Evolutionary conservation across 192 early-diverging fungal species (phyloP).

Genomic region (Backusella mclennaniae): DNA sequence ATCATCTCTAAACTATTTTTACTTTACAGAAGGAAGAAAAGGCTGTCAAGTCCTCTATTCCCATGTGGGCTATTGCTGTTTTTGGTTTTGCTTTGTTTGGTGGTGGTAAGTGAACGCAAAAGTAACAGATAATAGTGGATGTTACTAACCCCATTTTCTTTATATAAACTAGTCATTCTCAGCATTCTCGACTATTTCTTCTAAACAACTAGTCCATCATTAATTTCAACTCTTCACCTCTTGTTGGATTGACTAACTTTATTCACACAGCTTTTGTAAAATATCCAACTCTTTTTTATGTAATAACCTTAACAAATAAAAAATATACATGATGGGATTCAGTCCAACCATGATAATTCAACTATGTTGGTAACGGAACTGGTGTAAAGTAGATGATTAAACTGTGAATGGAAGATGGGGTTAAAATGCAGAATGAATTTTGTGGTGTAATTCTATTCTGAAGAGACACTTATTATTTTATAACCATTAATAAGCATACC

Average conservation of each 20-base stretch:
- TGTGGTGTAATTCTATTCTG: too few species aligned
- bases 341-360: neutral
- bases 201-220: neutral
- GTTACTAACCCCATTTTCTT: neutral
- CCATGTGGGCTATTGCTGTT: slow-evolving; percentile 20
- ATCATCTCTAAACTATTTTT: neutral
- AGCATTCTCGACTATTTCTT: neutral
- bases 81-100: slow-evolving; percentile 14
- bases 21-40: slow-evolving; percentile 24
- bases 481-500: too few species aligned
- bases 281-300: neutral
- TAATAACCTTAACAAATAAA: neutral
- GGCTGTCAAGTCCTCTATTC: slow-evolving; percentile 13
- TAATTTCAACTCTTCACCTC: neutral
- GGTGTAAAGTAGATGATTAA: neutral
- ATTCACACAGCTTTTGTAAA: neutral
- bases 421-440: too few species aligned
- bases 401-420: too few species aligned
- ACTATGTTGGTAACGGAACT: neutral
- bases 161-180: neutral
- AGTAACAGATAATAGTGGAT: neutral
- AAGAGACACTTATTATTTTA: too few species aligned
- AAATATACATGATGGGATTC: neutral
- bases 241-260: neutral
- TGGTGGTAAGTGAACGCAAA: slow-evolving; percentile 5